phyloP scores from a whole-genome alignment of 2,329 filamentous ascomycete species.

The Botrytis pseudocinerea region DNA sequence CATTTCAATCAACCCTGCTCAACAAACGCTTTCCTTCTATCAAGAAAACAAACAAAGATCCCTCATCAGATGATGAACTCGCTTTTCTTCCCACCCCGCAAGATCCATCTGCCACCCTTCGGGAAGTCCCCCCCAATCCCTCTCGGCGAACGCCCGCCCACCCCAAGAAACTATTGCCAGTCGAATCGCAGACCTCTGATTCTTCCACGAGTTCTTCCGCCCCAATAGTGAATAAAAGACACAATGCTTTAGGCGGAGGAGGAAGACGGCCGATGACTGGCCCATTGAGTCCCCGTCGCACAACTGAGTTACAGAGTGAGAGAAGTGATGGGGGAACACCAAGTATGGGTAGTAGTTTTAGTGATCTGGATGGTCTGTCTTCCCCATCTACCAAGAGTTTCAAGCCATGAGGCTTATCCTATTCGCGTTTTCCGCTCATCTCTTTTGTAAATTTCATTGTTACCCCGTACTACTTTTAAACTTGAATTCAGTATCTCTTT shows the following conservation, averaged over 20 bases:
- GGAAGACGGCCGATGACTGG: slow-evolving; percentile 38
- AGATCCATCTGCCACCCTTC: slow-evolving; percentile 38
- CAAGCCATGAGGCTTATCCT: slow-evolving; percentile 3
- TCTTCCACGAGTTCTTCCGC: slow-evolving; percentile 57
- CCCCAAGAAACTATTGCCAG: slow-evolving; percentile 29
- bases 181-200: slow-evolving; percentile 53
- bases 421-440: slow-evolving; percentile 1
- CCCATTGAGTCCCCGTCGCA: slow-evolving; percentile 59
- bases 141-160: slow-evolving; percentile 23
- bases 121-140: slow-evolving; percentile 34
- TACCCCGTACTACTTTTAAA: background rate
- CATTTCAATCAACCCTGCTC: slow-evolving; percentile 38
- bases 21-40: slow-evolving; percentile 35
- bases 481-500: background rate
- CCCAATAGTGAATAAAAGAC: slow-evolving; percentile 28
- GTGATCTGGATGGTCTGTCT: slow-evolving; percentile 71
- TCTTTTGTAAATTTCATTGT: slow-evolving; percentile 9
- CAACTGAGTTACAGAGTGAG: slow-evolving; percentile 59
- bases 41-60: slow-evolving; percentile 36
- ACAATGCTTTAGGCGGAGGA: background rate
- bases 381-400: background rate
- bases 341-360: slow-evolving; percentile 84
- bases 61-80: slow-evolving; percentile 36
- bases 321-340: slow-evolving; percentile 69
- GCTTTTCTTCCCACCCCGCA: slow-evolving; percentile 35